Conservation (phyloP, 805 yeast genomes). For the Kodamaea hsintzibuensis region DNA sequence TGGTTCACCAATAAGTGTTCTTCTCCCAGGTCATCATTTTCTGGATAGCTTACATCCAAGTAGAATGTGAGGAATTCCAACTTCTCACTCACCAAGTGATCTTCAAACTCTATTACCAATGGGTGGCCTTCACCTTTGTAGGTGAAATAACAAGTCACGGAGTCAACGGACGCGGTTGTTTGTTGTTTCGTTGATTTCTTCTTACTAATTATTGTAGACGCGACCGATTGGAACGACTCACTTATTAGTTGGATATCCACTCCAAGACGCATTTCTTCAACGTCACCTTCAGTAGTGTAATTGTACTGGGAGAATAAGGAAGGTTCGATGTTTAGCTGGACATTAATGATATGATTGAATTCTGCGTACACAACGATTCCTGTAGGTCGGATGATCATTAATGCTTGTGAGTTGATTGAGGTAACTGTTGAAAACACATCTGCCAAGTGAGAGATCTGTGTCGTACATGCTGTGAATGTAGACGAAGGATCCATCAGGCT, state of each 20-base stretch:
- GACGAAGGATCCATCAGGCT: not conserved
- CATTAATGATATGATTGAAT: conserved; percentile 37
- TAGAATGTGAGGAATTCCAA: conserved; percentile 43
- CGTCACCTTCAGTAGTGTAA: conserved; percentile 12
- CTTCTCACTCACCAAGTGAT: conserved; percentile 38
- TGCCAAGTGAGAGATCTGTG: conserved; percentile 38
- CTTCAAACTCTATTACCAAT: conserved; percentile 43
- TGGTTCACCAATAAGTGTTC: conserved; percentile 29
- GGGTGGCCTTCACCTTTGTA: conserved; percentile 43
- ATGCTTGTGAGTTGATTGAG: conserved; percentile 33
- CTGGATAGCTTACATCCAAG: conserved; percentile 25
- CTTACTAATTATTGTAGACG: conserved; percentile 16
- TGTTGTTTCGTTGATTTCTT: conserved; percentile 8
- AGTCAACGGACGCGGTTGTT: conserved; percentile 17
- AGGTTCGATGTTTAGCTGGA: conserved; percentile 36
- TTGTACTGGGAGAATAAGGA: conserved; percentile 35
- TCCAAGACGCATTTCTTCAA: conserved; percentile 27
- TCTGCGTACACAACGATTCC: conserved; percentile 39
- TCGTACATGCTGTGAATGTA: conserved; percentile 38
- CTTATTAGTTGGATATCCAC: conserved; percentile 36
- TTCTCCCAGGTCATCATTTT: conserved; percentile 18
- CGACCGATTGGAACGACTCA: conserved; percentile 37
- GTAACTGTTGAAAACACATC: conserved; percentile 36
- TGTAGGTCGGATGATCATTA: conserved; percentile 31
- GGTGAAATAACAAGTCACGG: conserved; percentile 35